phyloP scores from a whole-genome alignment of 306 rosid species.

The Fragaria iinumae region DNA sequence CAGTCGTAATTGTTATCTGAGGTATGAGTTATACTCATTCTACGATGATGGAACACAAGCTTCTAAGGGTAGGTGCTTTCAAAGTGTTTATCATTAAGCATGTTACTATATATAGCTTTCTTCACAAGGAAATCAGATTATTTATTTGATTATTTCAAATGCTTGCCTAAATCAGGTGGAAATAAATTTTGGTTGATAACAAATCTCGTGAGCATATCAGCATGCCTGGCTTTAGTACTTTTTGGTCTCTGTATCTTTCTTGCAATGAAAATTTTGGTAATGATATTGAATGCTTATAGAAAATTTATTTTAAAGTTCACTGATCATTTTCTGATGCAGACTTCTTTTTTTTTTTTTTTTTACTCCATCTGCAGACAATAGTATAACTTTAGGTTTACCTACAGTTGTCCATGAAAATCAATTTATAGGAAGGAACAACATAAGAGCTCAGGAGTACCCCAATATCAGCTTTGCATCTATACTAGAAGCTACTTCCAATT shows the following conservation, averaged over 20 bases:
- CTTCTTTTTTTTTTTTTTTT: not conserved
- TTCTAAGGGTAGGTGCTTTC: slow-evolving; percentile 31
- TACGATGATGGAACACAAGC: slow-evolving; percentile 19
- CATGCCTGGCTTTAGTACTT: slow-evolving; percentile 28
- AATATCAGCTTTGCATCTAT: slow-evolving; percentile 41
- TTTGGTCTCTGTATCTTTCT: slow-evolving; percentile 22
- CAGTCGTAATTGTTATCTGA: slow-evolving; percentile 55
- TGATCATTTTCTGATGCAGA: not conserved
- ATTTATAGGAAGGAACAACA: slow-evolving; percentile 10
- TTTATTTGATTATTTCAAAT: not conserved
- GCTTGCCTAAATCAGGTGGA: slow-evolving; percentile 29
- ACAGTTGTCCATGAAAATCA: not conserved
- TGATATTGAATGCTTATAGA: not conserved
- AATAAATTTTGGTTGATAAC: slow-evolving; percentile 28
- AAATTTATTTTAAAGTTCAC: not conserved
- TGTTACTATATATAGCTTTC: not conserved
- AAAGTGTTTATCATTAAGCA: not conserved
- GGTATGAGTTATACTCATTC: slow-evolving; percentile 56
- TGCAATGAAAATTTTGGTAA: slow-evolving; percentile 36
- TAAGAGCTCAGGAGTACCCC: slow-evolving; percentile 31
- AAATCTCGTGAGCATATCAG: slow-evolving; percentile 18
- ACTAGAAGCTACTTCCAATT: slow-evolving; percentile 48
- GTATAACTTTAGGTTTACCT: not conserved
- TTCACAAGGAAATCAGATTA: not conserved
- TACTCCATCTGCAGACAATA: slow-evolving; percentile 21